Base-by-base conservation (phyloP, 1,284 basidiomycete species). In the Rhizopogon parksii region DNA sequence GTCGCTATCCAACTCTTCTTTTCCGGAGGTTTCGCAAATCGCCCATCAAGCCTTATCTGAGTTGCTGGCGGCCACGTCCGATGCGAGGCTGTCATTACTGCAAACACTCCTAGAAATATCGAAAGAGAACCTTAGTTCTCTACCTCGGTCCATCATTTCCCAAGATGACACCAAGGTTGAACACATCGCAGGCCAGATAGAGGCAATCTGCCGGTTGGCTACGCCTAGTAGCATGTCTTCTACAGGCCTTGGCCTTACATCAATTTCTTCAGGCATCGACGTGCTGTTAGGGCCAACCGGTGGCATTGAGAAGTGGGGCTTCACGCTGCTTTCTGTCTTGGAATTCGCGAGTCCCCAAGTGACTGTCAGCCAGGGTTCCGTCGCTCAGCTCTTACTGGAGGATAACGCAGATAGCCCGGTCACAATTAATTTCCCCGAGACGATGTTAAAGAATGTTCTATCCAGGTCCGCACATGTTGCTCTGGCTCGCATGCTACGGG, bases 251-350 rank as follows among this genome's bases (percentile, higher is more conserved):
- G 60, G 66, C 27, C 59, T 77, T 36, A 53, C 66, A 7, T 60
- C 73, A n/a, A 72, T 87, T 35, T 71, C 76, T 8, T 61, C 68
- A 17, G 82, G 80, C 30, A 73, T 92, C 4, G 78, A 77, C 3
- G 77, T 78, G 49, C 73, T 95, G 4, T 75, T 95, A 0, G 91
- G 92, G 2, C 86, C 91, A 0, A 76, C 72, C 0, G 92, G 92
- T 4, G 83, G 86, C 0, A 82, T 95, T 15, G 89, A 95, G 59
- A 84, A 84, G 65, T 95, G 92, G 93, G 89, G 89, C 1, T 91
- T 86, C 83, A 78, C 80, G 38, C 63, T 95, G 1, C 74, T 95
- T 25, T 79, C 82, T 2, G 88, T 85, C 12, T 70, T 95, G 25
- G 83, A 90, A 58, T 80, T 95, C 53, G 73, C 72, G 1, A 73